Conservation (phyloP, 305 asterid genomes). For the Stenogyne calaminthoides region DNA sequence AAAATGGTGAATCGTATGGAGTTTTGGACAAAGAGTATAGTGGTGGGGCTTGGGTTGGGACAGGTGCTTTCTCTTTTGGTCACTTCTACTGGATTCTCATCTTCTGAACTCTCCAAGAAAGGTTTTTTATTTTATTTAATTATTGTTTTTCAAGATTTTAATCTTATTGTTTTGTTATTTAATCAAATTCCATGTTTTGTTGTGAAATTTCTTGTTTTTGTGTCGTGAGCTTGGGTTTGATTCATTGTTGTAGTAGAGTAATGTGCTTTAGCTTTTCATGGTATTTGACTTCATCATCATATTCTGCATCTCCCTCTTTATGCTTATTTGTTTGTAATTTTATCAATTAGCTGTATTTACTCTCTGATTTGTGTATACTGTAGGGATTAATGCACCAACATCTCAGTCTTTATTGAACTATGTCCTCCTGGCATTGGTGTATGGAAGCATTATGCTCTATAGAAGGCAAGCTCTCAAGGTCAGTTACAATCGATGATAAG, state of each 20-base stretch:
- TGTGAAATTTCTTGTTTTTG: constrained; percentile 10
- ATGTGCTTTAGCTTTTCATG: constrained; percentile 13
- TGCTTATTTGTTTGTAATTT: neutral
- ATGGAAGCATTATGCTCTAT: constrained; percentile 77
- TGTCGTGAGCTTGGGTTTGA: constrained; percentile 8
- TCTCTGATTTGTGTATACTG: constrained; percentile 13
- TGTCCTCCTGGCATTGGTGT: constrained; percentile 71
- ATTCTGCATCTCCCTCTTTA: no score
- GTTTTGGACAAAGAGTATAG: constrained; percentile 54
- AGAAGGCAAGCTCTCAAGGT: constrained; percentile 84
- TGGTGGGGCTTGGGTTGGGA: constrained; percentile 74
- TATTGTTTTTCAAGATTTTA: neutral
- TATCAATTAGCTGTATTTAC: neutral
- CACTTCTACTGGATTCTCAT: constrained; percentile 90
- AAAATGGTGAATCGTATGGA: constrained; percentile 47
- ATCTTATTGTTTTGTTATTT: neutral
- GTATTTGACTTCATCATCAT: constrained; percentile 9
- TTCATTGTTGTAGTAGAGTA: constrained; percentile 8
- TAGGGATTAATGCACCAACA: constrained; percentile 97
- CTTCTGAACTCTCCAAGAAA: constrained; percentile 84
- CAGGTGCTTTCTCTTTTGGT: constrained; percentile 80
- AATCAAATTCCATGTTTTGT: constrained; percentile 7
- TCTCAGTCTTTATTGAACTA: constrained; percentile 95
- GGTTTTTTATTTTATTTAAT: constrained; percentile 38
- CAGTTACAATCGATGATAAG: constrained; percentile 21